A percentile compares a stretch with the other conserved stretches of the same genome.
Conservation (phyloP, 352 stramenopile species). For the Phytophthora nicotianae region DNA sequence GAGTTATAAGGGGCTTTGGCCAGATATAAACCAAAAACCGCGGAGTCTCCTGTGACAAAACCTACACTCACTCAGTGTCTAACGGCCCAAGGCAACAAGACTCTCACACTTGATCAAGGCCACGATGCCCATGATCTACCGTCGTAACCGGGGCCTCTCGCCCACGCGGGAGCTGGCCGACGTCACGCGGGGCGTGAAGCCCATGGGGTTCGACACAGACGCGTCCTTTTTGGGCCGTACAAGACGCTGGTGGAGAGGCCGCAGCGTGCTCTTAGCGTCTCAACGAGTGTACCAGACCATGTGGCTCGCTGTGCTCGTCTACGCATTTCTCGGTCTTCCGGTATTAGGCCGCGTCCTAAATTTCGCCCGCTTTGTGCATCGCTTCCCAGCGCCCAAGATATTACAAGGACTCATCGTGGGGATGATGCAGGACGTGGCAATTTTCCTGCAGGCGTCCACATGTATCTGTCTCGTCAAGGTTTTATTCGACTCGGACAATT, state of each 20-base stretch:
- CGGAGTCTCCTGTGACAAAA: slow-evolving; percentile 3
- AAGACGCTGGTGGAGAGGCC: slow-evolving; percentile 36
- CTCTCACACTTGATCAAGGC: slow-evolving; percentile 8
- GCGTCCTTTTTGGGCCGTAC: slow-evolving; percentile 30
- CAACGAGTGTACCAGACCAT: slow-evolving; percentile 61
- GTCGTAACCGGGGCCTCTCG: slow-evolving; percentile 50
- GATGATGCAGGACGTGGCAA: slow-evolving; percentile 60
- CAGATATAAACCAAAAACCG: slow-evolving; percentile 18
- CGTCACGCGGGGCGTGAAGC: slow-evolving; percentile 24
- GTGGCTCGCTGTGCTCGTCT: slow-evolving; percentile 70
- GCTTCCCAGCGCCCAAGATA: slow-evolving; percentile 51
- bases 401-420: slow-evolving; percentile 53
- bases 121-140: slow-evolving; percentile 66
- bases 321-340: slow-evolving; percentile 67
- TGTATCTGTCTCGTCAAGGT: slow-evolving; percentile 74
- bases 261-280: slow-evolving; percentile 33
- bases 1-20: background rate
- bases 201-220: slow-evolving; percentile 24
- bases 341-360: slow-evolving; percentile 69
- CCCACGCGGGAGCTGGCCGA: slow-evolving; percentile 34
- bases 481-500: slow-evolving; percentile 45
- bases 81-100: slow-evolving; percentile 10
- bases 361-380: slow-evolving; percentile 62
- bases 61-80: slow-evolving; percentile 11
- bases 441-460: slow-evolving; percentile 67